phyloP scores from a whole-genome alignment of 495 filamentous ascomycete genomes.

The Hypoxylon fuscum region DNA sequence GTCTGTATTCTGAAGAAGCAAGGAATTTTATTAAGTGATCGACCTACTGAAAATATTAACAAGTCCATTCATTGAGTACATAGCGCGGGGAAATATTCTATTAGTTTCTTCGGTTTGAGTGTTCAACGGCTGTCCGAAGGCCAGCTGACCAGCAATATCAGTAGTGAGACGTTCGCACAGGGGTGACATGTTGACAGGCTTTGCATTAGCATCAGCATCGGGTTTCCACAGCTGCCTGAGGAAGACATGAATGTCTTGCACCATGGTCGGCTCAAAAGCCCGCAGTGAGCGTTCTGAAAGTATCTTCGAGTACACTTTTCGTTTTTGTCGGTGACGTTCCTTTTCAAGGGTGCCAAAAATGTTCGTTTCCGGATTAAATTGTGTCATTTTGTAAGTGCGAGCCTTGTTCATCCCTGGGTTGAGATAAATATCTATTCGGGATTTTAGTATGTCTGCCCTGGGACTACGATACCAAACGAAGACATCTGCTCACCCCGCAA shows the following conservation, averaged over 20 bases:
- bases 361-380: not conserved
- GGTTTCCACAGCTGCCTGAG: not conserved
- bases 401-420: not conserved
- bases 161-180: not conserved
- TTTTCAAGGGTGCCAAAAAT: not conserved
- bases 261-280: not conserved
- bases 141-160: not conserved
- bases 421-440: not conserved
- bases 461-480: not conserved
- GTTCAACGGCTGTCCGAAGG: not conserved
- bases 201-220: not conserved
- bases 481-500: not conserved
- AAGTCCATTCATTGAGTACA: not conserved
- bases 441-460: not conserved
- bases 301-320: not conserved
- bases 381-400: not conserved
- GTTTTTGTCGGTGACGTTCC: not conserved
- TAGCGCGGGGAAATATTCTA: not conserved
- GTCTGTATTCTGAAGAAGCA: too few relatives aligned
- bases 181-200: constrained; percentile 1
- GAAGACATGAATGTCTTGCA: not conserved
- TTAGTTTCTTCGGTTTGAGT: not conserved
- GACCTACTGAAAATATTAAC: not conserved
- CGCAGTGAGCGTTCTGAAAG: not conserved
- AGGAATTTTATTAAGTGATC: too few relatives aligned